These are phyloP conservation scores for Cucurbitaria berberidis DNA, from an alignment of 2,329 filamentous ascomycete genomes.

Conservation along the genomic window DNA sequence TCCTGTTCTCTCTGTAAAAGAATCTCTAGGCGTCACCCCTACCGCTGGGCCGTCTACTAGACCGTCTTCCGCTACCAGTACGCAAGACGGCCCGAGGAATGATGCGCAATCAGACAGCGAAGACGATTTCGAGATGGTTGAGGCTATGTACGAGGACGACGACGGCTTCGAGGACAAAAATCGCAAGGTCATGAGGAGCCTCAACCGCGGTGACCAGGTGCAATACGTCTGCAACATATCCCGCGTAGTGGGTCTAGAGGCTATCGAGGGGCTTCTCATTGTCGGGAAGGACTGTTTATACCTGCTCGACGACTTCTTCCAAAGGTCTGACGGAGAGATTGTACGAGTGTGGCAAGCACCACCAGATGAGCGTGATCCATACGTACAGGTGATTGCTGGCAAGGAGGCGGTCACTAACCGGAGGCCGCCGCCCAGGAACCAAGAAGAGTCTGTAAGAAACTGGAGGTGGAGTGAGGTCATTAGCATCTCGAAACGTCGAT, in stretches of 20 bases:
- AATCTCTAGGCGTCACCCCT: conserved; percentile 40
- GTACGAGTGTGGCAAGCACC: conserved; percentile 96
- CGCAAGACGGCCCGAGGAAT: conserved; percentile 45
- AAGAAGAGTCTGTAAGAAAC: conserved; percentile 76
- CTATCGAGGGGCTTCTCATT: conserved; percentile 90
- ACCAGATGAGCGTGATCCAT: conserved; percentile 88
- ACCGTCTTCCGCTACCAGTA: conserved; percentile 26
- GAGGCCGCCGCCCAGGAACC: conserved; percentile 37
- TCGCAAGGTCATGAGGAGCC: conserved; percentile 91
- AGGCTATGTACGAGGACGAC: conserved; percentile 84
- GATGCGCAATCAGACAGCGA: conserved; percentile 62
- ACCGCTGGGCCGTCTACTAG: conserved; percentile 24
- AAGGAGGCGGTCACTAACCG: conserved; percentile 66
- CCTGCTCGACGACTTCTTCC: conserved; percentile 95
- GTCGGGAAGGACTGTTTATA: conserved; percentile 92
- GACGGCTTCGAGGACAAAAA: conserved; percentile 97
- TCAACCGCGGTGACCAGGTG: conserved; percentile 89
- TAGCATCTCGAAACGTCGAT: conserved; percentile 93
- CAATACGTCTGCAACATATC: conserved; percentile 96
- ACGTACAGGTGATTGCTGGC: conserved; percentile 89
- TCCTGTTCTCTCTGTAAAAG: conserved; percentile 35
- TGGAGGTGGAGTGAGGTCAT: conserved; percentile 97
- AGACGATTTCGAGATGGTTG: conserved; percentile 94
- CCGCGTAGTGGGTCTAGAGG: conserved; percentile 89
- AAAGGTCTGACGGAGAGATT: conserved; percentile 92